These are phyloP conservation scores for Immersiporthe knoxdaviesiana DNA, from an alignment of 2,329 filamentous ascomycete genomes.

Conservation along the genomic window DNA sequence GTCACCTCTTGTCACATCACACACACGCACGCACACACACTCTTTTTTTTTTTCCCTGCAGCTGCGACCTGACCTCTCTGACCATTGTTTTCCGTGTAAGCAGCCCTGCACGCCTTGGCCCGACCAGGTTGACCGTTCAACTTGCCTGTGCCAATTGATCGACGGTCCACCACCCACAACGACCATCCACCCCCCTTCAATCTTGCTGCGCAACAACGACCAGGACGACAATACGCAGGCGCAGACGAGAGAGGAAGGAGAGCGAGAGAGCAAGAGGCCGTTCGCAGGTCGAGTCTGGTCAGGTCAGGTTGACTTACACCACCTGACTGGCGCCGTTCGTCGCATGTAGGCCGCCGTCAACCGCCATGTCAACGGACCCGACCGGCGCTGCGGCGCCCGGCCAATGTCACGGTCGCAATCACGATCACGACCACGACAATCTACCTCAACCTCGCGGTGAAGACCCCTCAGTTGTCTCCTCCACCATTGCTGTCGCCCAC, in stretches of 20 bases:
- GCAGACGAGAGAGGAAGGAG: neutral
- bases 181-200: neutral
- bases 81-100: neutral
- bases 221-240: neutral
- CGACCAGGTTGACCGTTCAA: neutral
- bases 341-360: conserved; percentile 47
- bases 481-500: conserved; percentile 39
- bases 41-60: too few relatives aligned
- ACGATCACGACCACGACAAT: conserved; percentile 33
- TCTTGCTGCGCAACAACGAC: neutral
- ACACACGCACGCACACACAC: neutral
- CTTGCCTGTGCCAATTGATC: conserved; percentile 6
- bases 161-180: neutral
- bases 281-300: neutral
- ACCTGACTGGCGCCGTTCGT: conserved; percentile 39
- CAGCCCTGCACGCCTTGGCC: neutral
- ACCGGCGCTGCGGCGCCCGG: conserved; percentile 51
- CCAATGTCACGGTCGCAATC: conserved; percentile 21
- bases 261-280: neutral
- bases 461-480: conserved; percentile 52
- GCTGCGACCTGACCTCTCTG: neutral
- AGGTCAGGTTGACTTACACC: conserved; percentile 8
- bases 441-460: conserved; percentile 42
- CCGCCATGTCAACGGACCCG: conserved; percentile 60
- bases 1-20: conserved; percentile 14